phyloP scores from a whole-genome alignment of 140 eudicot genomes.

The Flaveria floridana region DNA sequence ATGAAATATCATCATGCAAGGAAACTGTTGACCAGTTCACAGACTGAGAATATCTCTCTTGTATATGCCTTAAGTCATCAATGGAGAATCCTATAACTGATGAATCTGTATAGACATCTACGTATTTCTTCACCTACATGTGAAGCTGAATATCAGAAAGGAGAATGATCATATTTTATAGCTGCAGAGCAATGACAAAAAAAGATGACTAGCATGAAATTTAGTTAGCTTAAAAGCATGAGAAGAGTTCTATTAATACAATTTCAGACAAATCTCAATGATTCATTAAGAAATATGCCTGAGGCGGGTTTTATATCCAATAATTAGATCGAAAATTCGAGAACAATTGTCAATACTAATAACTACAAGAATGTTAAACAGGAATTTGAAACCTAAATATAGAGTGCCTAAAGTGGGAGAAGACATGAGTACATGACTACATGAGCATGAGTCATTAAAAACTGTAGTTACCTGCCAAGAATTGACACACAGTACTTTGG shows the following conservation, averaged over 20 bases:
- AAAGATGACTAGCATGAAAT: background rate
- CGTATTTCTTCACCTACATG: conserved; percentile 85
- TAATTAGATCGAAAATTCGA: background rate
- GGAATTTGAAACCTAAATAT: background rate
- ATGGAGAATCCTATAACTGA: conserved; percentile 85
- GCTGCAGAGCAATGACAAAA: background rate
- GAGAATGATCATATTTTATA: conserved; percentile 2
- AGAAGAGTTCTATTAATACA: background rate
- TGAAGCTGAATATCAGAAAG: conserved; percentile 28
- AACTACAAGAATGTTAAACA: background rate
- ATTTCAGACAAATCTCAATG: background rate
- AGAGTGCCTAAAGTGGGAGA: background rate
- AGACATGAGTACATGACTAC: background rate
- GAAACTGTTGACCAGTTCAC: conserved; percentile 47
- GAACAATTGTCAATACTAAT: background rate
- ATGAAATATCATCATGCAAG: conserved; percentile 31
- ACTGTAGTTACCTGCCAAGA: conserved; percentile 84
- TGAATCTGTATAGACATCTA: conserved; percentile 88
- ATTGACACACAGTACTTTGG: conserved; percentile 73
- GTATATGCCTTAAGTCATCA: conserved; percentile 74
- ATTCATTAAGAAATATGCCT: background rate
- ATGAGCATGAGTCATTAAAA: background rate
- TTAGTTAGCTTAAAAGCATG: conserved; percentile 13
- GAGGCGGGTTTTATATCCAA: background rate
- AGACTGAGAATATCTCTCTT: conserved; percentile 60